phyloP scores from a whole-genome alignment of 495 filamentous ascomycete genomes.

The Schizothecium vesticola region DNA sequence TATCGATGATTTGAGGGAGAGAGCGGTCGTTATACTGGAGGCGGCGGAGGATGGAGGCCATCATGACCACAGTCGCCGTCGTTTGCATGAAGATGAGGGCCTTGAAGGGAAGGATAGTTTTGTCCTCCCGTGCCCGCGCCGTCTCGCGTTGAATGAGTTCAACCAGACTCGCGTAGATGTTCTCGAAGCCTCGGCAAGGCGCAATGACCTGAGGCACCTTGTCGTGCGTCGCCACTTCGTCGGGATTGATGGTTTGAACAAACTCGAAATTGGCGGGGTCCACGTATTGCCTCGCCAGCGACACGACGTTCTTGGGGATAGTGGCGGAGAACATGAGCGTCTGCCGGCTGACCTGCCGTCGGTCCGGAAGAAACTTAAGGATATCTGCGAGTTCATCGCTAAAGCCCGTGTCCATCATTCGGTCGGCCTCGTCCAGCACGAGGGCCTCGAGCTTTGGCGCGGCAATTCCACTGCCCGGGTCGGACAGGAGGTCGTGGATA shows the following conservation, averaged over 20 bases:
- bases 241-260: slow-evolving; percentile 71
- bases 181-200: slow-evolving; percentile 60
- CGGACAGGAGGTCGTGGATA: slow-evolving; percentile 75
- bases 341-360: slow-evolving; percentile 59
- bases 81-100: slow-evolving; percentile 85
- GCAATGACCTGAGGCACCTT: slow-evolving; percentile 74
- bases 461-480: slow-evolving; percentile 56
- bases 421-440: slow-evolving; percentile 92
- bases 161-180: slow-evolving; percentile 66
- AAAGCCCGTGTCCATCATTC: slow-evolving; percentile 88
- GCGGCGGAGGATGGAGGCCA: slow-evolving; percentile 52
- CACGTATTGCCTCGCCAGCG: slow-evolving; percentile 58
- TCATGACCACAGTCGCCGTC: slow-evolving; percentile 65
- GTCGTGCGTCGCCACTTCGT: slow-evolving; percentile 80
- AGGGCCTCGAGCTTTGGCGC: slow-evolving; percentile 72
- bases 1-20: slow-evolving; percentile 51
- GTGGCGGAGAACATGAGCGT: slow-evolving; percentile 94
- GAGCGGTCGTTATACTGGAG: slow-evolving; percentile 33
- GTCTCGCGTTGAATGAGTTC: slow-evolving; percentile 63
- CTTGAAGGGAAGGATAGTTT: slow-evolving; percentile 66
- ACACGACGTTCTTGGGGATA: slow-evolving; percentile 74
- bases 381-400: slow-evolving; percentile 70
- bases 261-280: slow-evolving; percentile 62
- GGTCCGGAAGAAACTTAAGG: slow-evolving; percentile 57
- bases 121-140: slow-evolving; percentile 23